These are phyloP conservation scores for Nigrospora sphaerica DNA, from an alignment of 2,329 filamentous ascomycete species.

Conservation along the genomic window DNA sequence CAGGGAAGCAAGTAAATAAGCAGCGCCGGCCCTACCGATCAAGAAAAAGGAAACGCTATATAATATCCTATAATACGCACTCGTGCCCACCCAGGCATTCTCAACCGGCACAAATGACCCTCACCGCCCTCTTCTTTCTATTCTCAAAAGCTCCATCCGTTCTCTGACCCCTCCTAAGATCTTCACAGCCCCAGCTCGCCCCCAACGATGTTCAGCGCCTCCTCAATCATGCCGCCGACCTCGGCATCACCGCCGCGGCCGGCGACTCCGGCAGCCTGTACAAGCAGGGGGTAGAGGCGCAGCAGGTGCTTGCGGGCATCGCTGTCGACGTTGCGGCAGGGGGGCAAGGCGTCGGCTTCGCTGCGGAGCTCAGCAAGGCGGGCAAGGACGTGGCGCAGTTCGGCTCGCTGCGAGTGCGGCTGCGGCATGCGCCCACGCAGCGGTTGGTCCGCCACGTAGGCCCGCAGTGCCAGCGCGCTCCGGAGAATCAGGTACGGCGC, in stretches of 20 bases:
- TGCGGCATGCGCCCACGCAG: constrained; percentile 84
- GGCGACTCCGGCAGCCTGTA: constrained; percentile 54
- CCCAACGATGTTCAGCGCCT: constrained; percentile 56
- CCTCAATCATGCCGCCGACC: constrained; percentile 48
- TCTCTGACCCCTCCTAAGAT: background rate
- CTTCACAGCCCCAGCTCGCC: constrained; percentile 39
- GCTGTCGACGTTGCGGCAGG: constrained; percentile 42
- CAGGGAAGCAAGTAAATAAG: too few species aligned
- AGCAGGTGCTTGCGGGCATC: constrained; percentile 68
- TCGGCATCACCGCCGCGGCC: constrained; percentile 52
- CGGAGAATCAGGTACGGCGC: constrained; percentile 79
- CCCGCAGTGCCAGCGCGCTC: constrained; percentile 70
- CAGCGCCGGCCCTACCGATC: too few species aligned
- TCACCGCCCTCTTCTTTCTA: too few species aligned
- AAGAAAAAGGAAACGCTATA: too few species aligned
- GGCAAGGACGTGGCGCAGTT: constrained; percentile 65
- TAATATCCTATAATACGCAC: too few species aligned
- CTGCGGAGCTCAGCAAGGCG: constrained; percentile 61
- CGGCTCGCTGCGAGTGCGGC: constrained; percentile 71
- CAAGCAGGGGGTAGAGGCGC: constrained; percentile 71
- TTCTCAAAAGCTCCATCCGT: too few species aligned
- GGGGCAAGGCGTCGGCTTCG: constrained; percentile 63
- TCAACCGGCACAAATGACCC: too few species aligned
- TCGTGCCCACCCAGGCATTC: too few species aligned
- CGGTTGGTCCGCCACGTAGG: constrained; percentile 87